These are phyloP conservation scores for Elongisporangium undulatum DNA, from an alignment of 352 stramenopile species.

Conservation along the genomic window DNA sequence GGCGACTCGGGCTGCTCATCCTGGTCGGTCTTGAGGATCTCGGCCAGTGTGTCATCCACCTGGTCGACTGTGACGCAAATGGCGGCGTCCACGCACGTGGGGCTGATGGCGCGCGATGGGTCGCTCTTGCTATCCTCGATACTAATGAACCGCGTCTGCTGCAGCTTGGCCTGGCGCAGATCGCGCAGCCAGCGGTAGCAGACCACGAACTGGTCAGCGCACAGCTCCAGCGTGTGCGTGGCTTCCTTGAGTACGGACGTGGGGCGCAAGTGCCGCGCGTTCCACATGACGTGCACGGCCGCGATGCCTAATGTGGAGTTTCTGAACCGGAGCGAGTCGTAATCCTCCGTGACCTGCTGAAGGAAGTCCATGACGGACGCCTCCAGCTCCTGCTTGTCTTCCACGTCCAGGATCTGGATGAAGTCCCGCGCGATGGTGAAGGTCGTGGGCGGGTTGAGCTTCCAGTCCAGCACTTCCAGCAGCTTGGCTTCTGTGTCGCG, in stretches of 20 bases:
- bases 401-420: slow-evolving; percentile 29
- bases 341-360: slow-evolving; percentile 10
- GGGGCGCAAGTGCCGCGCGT: slow-evolving; percentile 19
- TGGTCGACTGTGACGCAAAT: no score
- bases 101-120: slow-evolving; percentile 29
- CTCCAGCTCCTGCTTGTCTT: slow-evolving; percentile 8
- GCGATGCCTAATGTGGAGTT: slow-evolving; percentile 34
- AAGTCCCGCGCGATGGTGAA: slow-evolving; percentile 70
- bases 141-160: slow-evolving; percentile 26
- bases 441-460: slow-evolving; percentile 58
- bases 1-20: no score
- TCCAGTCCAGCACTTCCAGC: slow-evolving; percentile 49
- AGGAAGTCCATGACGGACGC: no score
- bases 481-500: slow-evolving; percentile 49
- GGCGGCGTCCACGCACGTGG: slow-evolving; percentile 29
- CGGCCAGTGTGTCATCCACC: no score
- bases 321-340: slow-evolving; percentile 24
- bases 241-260: slow-evolving; percentile 24
- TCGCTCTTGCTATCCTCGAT: slow-evolving; percentile 32
- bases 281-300: slow-evolving; percentile 32
- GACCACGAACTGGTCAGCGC: slow-evolving; percentile 21
- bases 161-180: slow-evolving; percentile 12
- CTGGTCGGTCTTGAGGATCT: no score
- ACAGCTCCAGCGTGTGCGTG: slow-evolving; percentile 16
- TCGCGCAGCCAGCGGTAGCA: slow-evolving; percentile 31